Evolutionary conservation across 495 filamentous ascomycete species (phyloP).

Genomic region (Talaromyces borbonicus): DNA sequence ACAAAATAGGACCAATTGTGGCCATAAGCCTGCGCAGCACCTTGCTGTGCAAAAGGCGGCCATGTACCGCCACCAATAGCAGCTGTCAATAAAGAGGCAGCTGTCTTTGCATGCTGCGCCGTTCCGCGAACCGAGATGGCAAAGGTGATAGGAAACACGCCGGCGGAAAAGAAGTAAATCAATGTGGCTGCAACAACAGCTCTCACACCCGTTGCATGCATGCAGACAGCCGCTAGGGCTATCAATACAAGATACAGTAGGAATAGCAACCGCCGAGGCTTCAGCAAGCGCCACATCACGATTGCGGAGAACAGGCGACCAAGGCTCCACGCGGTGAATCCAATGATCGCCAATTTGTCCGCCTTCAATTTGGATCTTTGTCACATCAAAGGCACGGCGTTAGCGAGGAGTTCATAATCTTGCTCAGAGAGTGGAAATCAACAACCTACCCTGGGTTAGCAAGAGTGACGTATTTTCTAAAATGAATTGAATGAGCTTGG

Average conservation of each 20-base stretch:
- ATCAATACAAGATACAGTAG: slow-evolving; percentile 46
- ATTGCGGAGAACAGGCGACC: slow-evolving; percentile 53
- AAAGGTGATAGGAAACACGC: slow-evolving; percentile 53
- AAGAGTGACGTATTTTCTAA: slow-evolving; percentile 28
- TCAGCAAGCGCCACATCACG: slow-evolving; percentile 39
- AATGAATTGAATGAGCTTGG: slow-evolving; percentile 43
- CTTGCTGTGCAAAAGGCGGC: slow-evolving; percentile 46
- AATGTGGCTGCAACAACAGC: slow-evolving; percentile 43
- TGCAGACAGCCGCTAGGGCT: slow-evolving; percentile 43
- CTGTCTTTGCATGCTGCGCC: slow-evolving; percentile 50
- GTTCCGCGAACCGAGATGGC: slow-evolving; percentile 52
- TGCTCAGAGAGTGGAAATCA: not conserved
- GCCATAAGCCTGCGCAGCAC: slow-evolving; percentile 26
- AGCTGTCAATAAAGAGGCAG: slow-evolving; percentile 39
- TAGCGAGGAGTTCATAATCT: not conserved
- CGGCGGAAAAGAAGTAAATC: slow-evolving; percentile 51
- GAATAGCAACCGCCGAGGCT: slow-evolving; percentile 53
- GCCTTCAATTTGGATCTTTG: slow-evolving; percentile 19
- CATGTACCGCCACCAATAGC: slow-evolving; percentile 48
- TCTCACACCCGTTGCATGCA: slow-evolving; percentile 37
- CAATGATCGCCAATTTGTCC: slow-evolving; percentile 42
- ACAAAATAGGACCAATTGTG: slow-evolving; percentile 44
- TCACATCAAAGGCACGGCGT: not conserved
- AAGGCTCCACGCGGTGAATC: slow-evolving; percentile 47
- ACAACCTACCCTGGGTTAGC: slow-evolving; percentile 17